Evolutionary conservation across 441 rosid genomes (phyloP), one percentile per base, ranked within the genome.

Genomic region (Populus trichocarpa): DNA sequence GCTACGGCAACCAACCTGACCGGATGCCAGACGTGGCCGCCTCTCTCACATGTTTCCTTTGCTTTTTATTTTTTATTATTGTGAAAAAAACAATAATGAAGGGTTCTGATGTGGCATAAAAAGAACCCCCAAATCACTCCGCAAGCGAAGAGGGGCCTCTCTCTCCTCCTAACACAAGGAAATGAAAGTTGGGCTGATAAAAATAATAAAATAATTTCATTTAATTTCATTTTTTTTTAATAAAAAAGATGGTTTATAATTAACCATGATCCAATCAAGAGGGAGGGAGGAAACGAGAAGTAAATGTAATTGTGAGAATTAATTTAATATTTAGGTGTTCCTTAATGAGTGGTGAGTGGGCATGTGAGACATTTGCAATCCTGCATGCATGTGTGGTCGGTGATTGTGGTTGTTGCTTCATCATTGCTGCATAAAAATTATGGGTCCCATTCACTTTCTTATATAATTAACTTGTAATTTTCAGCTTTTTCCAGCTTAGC

Each of bases 121-220:
- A 14, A 30, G 23, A 23, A 18, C 12, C 70, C 75, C 75, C 30
- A 7, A 70, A 77, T 77, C 79, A 70, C 79, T 77, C 59, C 79
- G 79, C 61, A 11, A 76, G 79, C 36, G 59, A 33, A 59, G 69
- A 59, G 22, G 26, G 36, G 5, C 25, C 66, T 10, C 0, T 10
- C 28, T 46, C 18, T 33, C 36, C 57, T 13, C 57, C 16, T 14
- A 4, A 46, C 14, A 13, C 3, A 46, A 13, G 6, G 57, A 46
- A 46, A 12, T 14, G 16, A 46, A 1, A 46, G 4, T 1, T 6
- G 36, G 36, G 1, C 5, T 33, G 8, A 33, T 33, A 33, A 33
- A 33, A 33, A 33, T 33, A 33, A 33, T 33, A 0, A 33, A 33
- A 33, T 1, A 33, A 33, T 6, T 33, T 33, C 36, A 33, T 33